A percentile compares a stretch with the other conserved stretches of the same genome.
These are phyloP conservation scores for Avena sativa DNA, from an alignment of 176 grass and related monocot species.

Conservation along the genomic window DNA sequence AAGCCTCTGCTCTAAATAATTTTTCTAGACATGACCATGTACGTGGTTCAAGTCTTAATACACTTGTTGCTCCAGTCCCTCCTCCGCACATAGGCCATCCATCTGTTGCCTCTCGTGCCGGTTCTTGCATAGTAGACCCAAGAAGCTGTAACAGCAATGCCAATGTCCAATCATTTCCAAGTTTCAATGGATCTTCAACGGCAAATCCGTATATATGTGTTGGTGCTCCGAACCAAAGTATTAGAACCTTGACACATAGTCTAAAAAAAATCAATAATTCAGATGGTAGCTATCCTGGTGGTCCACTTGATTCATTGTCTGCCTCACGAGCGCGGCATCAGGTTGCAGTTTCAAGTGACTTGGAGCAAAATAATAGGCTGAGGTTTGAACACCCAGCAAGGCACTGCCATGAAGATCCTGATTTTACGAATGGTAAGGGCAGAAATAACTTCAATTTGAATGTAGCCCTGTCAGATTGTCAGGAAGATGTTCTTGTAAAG, in stretches of 20 bases:
- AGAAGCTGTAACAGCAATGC: constrained; percentile 46
- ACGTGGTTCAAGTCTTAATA: constrained; percentile 38
- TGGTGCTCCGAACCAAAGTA: constrained; percentile 43
- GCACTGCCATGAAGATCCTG: constrained; percentile 41
- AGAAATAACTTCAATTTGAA: constrained; percentile 76
- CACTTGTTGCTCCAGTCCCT: constrained; percentile 45
- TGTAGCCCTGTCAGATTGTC: constrained; percentile 51
- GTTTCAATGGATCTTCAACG: constrained; percentile 47
- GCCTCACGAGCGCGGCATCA: constrained; percentile 32
- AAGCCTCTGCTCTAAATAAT: constrained; percentile 39
- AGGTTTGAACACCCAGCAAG: constrained; percentile 49
- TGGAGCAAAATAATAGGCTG: constrained; percentile 42
- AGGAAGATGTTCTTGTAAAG: constrained; percentile 42
- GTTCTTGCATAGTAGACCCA: constrained; percentile 43
- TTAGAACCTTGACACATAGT: constrained; percentile 34
- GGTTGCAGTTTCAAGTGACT: constrained; percentile 38
- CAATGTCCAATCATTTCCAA: constrained; percentile 49
- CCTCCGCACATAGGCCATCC: constrained; percentile 45
- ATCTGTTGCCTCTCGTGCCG: constrained; percentile 27
- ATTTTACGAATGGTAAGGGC: constrained; percentile 43
- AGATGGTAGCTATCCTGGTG: constrained; percentile 39
- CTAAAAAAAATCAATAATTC: constrained; percentile 30
- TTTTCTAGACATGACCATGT: constrained; percentile 42
- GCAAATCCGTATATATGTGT: constrained; percentile 36
- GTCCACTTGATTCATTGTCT: constrained; percentile 45